These are phyloP conservation scores for Chiua virens DNA, from an alignment of 768 basidiomycete genomes.

Conservation along the genomic window DNA sequence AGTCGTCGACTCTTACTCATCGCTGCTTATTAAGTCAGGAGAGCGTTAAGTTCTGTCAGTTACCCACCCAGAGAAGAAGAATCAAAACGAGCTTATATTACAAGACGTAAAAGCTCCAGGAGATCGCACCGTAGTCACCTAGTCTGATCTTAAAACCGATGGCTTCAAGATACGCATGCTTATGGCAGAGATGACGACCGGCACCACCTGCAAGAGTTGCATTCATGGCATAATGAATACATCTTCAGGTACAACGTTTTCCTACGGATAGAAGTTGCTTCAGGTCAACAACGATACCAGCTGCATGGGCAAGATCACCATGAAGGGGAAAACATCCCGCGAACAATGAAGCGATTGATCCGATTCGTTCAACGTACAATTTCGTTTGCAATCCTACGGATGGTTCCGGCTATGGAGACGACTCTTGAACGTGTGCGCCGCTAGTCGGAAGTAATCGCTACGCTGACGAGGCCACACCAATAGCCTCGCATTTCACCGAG, in stretches of 20 bases:
- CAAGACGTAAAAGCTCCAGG: slow-evolving; percentile 19
- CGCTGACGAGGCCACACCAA: slow-evolving; percentile 23
- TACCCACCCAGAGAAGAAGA: background rate
- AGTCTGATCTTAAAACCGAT: too few relatives aligned
- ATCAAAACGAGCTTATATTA: slow-evolving; percentile 15
- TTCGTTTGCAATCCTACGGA: background rate
- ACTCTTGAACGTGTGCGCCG: background rate
- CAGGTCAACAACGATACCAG: background rate
- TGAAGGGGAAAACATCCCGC: background rate
- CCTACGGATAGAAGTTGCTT: background rate
- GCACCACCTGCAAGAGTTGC: slow-evolving; percentile 9
- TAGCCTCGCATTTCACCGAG: slow-evolving; percentile 31
- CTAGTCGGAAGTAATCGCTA: slow-evolving; percentile 14
- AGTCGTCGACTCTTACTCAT: too few relatives aligned
- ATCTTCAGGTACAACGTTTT: background rate
- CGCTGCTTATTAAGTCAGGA: slow-evolving; percentile 10
- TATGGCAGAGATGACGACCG: slow-evolving; percentile 11
- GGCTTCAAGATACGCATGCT: background rate
- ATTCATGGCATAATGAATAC: slow-evolving; percentile 10
- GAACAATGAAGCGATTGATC: slow-evolving; percentile 1
- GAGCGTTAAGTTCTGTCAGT: slow-evolving; percentile 7
- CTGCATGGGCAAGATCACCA: background rate
- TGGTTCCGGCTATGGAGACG: background rate
- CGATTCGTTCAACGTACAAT: background rate
- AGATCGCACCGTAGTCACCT: background rate